Evolutionary conservation across 2,329 filamentous ascomycete species (phyloP).

Genomic region (Teratosphaeria destructans): DNA sequence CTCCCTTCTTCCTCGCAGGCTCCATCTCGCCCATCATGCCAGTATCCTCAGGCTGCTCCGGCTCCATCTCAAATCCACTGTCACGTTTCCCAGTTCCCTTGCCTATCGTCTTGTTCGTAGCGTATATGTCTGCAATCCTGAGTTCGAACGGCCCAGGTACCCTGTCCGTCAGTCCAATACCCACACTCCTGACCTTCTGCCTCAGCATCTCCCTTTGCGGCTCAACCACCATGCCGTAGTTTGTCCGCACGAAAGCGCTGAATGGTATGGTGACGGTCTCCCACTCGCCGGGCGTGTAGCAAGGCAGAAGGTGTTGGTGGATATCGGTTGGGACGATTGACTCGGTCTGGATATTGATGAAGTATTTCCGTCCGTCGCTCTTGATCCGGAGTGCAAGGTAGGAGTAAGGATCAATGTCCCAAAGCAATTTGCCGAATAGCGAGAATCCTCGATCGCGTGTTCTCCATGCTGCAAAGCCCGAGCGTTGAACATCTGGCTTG

Average conservation of each 20-base stretch:
- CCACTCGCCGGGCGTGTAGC: conserved; percentile 73
- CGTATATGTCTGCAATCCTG: conserved; percentile 78
- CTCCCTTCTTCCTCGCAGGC: conserved; percentile 21
- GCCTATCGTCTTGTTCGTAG: conserved; percentile 56
- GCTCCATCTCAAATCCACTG: conserved; percentile 18
- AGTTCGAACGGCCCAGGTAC: conserved; percentile 82
- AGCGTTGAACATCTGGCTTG: conserved; percentile 62
- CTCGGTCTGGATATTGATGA: conserved; percentile 92
- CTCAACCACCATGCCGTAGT: conserved; percentile 83
- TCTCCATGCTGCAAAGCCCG: conserved; percentile 83
- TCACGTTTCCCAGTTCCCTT: conserved; percentile 24
- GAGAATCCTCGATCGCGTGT: conserved; percentile 67
- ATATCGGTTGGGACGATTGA: conserved; percentile 89
- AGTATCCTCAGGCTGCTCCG: conserved; percentile 11
- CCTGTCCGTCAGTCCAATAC: conserved; percentile 80
- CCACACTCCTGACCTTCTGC: conserved; percentile 75
- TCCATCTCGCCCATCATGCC: conserved; percentile 24
- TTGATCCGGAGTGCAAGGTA: conserved; percentile 83
- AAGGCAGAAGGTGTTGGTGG: conserved; percentile 83
- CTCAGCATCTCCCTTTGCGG: conserved; percentile 83
- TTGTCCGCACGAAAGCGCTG: conserved; percentile 89
- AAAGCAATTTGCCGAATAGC: conserved; percentile 74
- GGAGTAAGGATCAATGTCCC: conserved; percentile 81
- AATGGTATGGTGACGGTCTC: conserved; percentile 89
- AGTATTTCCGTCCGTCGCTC: conserved; percentile 83